Evolutionary conservation across 2,329 filamentous ascomycete genomes (phyloP).

Genomic region (Curvularia sp.): DNA sequence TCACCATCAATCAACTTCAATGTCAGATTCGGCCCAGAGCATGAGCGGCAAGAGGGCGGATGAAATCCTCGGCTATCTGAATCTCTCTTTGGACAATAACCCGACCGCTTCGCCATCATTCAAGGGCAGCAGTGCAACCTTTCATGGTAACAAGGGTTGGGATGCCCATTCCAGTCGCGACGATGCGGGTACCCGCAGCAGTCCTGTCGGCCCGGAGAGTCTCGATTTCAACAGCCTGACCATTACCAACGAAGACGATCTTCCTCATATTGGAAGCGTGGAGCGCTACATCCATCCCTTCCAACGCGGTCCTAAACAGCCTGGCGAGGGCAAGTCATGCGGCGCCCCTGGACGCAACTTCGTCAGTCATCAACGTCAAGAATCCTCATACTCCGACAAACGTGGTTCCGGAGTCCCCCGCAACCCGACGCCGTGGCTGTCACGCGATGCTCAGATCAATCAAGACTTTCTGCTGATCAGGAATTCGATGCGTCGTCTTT

Average conservation of each 20-base stretch:
- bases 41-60: neutral
- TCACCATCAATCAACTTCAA: conserved; percentile 7
- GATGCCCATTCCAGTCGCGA: conserved; percentile 13
- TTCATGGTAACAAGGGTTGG: conserved; percentile 20
- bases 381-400: conserved; percentile 7
- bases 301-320: conserved; percentile 12
- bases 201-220: conserved; percentile 19
- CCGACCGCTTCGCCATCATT: conserved; percentile 12
- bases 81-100: neutral
- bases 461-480: conserved; percentile 43
- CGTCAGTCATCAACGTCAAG: conserved; percentile 6
- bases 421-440: conserved; percentile 36
- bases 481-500: conserved; percentile 46
- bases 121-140: conserved; percentile 22
- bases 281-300: conserved; percentile 16
- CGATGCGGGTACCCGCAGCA: conserved; percentile 9
- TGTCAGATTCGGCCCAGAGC: conserved; percentile 10
- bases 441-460: conserved; percentile 32
- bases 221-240: conserved; percentile 23
- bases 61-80: neutral
- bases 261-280: neutral
- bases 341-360: conserved; percentile 4
- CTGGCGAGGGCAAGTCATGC: neutral
- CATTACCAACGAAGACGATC: conserved; percentile 10
- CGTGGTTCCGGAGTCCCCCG: conserved; percentile 18